phyloP scores from a whole-genome alignment of 257 asterid species.

The Lycium barbarum region DNA sequence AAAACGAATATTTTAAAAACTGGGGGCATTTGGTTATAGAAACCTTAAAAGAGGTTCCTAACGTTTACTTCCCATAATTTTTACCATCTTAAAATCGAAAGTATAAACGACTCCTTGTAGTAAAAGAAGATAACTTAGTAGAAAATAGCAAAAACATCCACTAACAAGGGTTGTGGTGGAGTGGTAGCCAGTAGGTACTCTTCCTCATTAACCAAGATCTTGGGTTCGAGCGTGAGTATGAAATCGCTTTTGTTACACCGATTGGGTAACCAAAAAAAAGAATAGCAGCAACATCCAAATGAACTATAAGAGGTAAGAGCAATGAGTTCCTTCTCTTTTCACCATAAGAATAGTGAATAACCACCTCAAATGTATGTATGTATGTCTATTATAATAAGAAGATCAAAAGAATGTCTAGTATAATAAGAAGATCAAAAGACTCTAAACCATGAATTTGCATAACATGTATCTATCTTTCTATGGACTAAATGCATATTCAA shows the following conservation, averaged over 20 bases:
- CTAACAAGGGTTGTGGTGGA: not conserved
- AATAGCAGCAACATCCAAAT: not conserved
- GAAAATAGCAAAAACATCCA: no score
- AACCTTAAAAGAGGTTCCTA: not conserved
- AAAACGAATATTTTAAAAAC: no score
- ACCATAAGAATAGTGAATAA: not conserved
- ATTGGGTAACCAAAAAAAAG: not conserved
- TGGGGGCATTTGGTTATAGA: no score
- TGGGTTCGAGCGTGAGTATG: not conserved
- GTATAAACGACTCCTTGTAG: no score
- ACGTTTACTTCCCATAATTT: not conserved
- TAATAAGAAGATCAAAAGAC: not conserved
- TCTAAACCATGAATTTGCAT: not conserved
- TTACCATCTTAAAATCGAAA: no score
- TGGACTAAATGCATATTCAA: not conserved
- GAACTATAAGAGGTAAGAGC: not conserved
- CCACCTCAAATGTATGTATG: not conserved
- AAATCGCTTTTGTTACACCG: not conserved
- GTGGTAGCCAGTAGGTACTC: not conserved
- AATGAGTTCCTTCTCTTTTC: not conserved
- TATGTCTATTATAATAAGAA: not conserved
- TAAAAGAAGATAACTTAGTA: no score
- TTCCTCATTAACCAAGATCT: not conserved
- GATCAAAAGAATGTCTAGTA: not conserved
- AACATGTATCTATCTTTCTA: not conserved